Conservation (phyloP, 345 rosid genomes). For the Hibiscus mutabilis region DNA sequence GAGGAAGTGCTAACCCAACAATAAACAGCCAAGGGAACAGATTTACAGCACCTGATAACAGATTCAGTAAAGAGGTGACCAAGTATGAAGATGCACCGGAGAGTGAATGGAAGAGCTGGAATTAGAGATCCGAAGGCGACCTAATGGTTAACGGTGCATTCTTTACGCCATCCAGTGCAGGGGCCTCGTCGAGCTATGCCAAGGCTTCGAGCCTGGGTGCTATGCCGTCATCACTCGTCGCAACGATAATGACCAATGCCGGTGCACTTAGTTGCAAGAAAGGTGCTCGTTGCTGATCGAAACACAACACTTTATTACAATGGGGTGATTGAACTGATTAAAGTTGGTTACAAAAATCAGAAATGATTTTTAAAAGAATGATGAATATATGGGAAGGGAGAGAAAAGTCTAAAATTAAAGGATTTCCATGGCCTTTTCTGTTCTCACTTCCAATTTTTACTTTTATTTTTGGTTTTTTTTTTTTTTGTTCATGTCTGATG, state of each 20-base stretch:
- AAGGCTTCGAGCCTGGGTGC: slow-evolving; percentile 77
- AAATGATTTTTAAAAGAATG: background rate
- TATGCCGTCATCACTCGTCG: slow-evolving; percentile 68
- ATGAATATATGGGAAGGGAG: background rate
- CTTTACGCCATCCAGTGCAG: slow-evolving; percentile 57
- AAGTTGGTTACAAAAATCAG: slow-evolving; percentile 2
- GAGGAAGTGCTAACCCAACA: slow-evolving; percentile 81
- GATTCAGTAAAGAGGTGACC: slow-evolving; percentile 69
- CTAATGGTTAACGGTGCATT: slow-evolving; percentile 66
- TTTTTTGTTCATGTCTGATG: slow-evolving; percentile 12
- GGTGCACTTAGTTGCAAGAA: slow-evolving; percentile 59
- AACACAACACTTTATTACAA: background rate
- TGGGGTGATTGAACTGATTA: slow-evolving; percentile 2
- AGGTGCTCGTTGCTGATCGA: slow-evolving; percentile 61
- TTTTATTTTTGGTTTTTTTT: background rate
- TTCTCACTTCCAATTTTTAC: background rate
- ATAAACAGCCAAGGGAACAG: slow-evolving; percentile 87
- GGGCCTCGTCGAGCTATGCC: slow-evolving; percentile 66
- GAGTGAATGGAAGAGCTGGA: slow-evolving; percentile 64
- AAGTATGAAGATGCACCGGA: slow-evolving; percentile 70
- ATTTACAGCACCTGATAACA: slow-evolving; percentile 49
- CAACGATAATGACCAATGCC: slow-evolving; percentile 43
- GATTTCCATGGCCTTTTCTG: slow-evolving; percentile 7
- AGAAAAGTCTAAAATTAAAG: slow-evolving; percentile 6
- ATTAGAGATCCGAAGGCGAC: slow-evolving; percentile 83